Base-by-base conservation (phyloP, 75 land plant species). In the Pinus tabuliformis region DNA sequence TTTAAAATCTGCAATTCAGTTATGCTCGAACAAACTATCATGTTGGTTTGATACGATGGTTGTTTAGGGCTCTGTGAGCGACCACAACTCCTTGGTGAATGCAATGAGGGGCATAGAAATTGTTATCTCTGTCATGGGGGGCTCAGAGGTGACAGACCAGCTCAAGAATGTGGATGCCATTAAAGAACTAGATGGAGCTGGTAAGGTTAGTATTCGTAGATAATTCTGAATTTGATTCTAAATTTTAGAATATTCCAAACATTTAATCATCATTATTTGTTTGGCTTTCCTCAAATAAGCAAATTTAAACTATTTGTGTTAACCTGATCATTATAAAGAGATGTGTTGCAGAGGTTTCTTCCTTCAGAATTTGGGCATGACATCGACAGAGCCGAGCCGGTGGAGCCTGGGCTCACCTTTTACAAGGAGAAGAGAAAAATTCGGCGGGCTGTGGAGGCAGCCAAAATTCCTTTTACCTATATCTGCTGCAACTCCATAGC, bases 361-460 rank as follows among this genome's bases (percentile, higher is more conserved):
- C 95, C 94, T 3, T 92, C 95, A 11, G 94, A 92, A 72, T 91
- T 88, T 73, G 94, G 95, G 11, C 86, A 78, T 54, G 95, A 92
- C 16, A 72, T 78, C 24, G 89, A 84, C 73, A 75, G 78, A 28
- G 75, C 86, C 9, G 66, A 84, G 13, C 89, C 86, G 1, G 83
- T 83, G 73, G 78, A 85, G 75, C 84, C 89, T 0, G 83, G 79
- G 21, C 73, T 79, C 4, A 76, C 15, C 17, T 75, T 91, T 76
- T 91, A 83, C 80, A 74, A 54, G 2, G 79, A 77, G 5, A 92
- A 92, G 81, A 61, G 80, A 21, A 59, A 61, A 20, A 82, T 92
- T 18, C 77, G 94, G 21, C 79, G 88, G 24, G 78, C 80, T 9
- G 56, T 81, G 8, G 91, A 86, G 73, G 86, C 79, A 45, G 72